Conservation (phyloP, 2,329 filamentous ascomycete genomes). For the Juglanconis sp. region DNA sequence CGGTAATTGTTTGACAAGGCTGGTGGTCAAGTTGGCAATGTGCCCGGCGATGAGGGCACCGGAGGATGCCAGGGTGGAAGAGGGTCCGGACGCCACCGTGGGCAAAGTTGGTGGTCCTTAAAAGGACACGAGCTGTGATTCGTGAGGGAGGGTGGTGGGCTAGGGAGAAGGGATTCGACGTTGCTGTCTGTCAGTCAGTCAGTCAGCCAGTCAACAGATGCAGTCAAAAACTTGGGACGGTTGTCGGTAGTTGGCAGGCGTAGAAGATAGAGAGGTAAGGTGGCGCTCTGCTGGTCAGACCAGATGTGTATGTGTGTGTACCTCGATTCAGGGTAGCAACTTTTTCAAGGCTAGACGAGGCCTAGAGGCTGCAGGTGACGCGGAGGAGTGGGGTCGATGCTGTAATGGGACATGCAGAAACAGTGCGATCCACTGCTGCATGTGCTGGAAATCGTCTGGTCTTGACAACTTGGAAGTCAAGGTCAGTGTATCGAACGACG, state of each 20-base stretch:
- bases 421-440: neutral
- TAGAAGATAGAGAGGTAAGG: neutral
- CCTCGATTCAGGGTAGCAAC: slow-evolving; percentile 1
- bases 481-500: neutral
- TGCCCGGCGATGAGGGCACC: slow-evolving; percentile 48
- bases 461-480: neutral
- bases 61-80: slow-evolving; percentile 53
- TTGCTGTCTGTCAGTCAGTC: neutral
- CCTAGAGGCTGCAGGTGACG: slow-evolving; percentile 6
- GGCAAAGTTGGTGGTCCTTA: slow-evolving; percentile 36
- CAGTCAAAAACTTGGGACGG: neutral
- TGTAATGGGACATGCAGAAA: slow-evolving; percentile 7
- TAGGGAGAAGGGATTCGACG: neutral
- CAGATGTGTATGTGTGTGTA: neutral
- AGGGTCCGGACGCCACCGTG: slow-evolving; percentile 62
- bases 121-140: slow-evolving; percentile 32
- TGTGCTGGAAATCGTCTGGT: neutral
- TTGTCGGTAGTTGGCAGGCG: neutral
- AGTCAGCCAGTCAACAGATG: neutral
- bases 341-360: neutral
- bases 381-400: slow-evolving; percentile 16
- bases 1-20: slow-evolving; percentile 36
- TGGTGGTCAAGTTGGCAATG: slow-evolving; percentile 54
- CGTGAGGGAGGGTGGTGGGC: slow-evolving; percentile 1
- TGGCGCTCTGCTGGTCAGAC: neutral